phyloP scores from a whole-genome alignment of 169 alveolate species.

The Besnoitia besnoiti region DNA sequence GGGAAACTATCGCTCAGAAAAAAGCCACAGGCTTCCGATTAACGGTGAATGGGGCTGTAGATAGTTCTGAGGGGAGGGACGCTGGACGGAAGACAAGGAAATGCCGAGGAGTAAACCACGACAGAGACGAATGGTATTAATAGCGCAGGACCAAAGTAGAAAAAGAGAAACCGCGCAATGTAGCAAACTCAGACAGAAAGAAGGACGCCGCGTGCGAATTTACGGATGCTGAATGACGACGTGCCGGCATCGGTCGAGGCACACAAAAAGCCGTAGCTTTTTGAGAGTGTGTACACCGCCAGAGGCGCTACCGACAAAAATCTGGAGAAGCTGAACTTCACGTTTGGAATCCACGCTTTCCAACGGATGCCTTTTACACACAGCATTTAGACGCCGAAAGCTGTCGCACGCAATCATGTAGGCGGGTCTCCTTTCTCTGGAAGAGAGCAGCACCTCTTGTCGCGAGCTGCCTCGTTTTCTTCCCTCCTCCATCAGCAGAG shows the following conservation, averaged over 20 bases:
- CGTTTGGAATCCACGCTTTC: neutral
- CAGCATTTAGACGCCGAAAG: neutral
- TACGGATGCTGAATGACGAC: neutral
- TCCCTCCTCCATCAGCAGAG: neutral
- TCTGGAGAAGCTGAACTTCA: neutral
- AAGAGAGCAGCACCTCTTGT: neutral
- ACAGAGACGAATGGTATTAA: no score
- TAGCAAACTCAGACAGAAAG: neutral
- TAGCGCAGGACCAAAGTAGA: no score
- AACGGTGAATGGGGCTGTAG: no score
- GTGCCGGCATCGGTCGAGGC: neutral
- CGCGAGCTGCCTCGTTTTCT: neutral
- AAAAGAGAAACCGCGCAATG: neutral
- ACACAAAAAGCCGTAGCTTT: neutral
- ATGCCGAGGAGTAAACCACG: neutral
- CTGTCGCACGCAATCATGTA: neutral
- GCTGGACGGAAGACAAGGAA: neutral
- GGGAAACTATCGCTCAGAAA: no score
- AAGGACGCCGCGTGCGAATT: neutral
- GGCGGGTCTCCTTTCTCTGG: neutral
- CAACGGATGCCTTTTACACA: neutral
- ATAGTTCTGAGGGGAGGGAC: no score
- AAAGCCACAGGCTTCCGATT: no score
- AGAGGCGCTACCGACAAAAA: neutral
- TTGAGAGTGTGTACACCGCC: neutral